A percentile compares a stretch with the other conserved stretches of the same genome.
These are phyloP conservation scores for Lodderomyces margitis DNA, from an alignment of 1,139 yeast genomes.

Conservation along the genomic window DNA sequence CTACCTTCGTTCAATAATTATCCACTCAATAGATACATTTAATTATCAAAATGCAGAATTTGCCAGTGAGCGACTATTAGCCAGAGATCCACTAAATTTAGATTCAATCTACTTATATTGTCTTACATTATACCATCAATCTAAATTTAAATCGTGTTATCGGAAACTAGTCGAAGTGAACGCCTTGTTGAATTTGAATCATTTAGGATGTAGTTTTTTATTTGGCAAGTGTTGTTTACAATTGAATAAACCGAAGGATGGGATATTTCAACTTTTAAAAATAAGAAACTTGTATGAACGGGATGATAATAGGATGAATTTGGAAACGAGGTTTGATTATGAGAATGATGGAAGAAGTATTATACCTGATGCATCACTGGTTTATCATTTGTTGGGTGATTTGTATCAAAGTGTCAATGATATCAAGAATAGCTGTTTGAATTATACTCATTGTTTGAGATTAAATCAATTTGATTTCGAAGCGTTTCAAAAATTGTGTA, in stretches of 20 bases:
- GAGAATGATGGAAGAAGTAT: conserved; percentile 29
- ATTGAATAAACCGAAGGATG: conserved; percentile 58
- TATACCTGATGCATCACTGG: conserved; percentile 63
- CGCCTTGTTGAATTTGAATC: conserved; percentile 42
- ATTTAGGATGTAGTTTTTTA: conserved; percentile 69
- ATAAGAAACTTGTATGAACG: conserved; percentile 48
- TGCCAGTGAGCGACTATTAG: conserved; percentile 72
- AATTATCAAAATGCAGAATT: conserved; percentile 73
- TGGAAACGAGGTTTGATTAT: conserved; percentile 4
- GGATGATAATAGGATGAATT: conserved; percentile 40
- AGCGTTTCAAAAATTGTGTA: conserved; percentile 75
- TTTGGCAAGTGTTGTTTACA: conserved; percentile 65
- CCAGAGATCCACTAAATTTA: conserved; percentile 43
- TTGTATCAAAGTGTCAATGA: conserved; percentile 61
- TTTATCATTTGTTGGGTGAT: conserved; percentile 69
- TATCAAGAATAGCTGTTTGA: conserved; percentile 59
- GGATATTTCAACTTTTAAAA: conserved; percentile 53
- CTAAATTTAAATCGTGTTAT: conserved; percentile 61
- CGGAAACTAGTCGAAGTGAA: conserved; percentile 36
- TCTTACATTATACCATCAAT: conserved; percentile 54
- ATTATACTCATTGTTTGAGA: conserved; percentile 66
- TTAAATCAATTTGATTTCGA: conserved; percentile 83
- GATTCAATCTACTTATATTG: conserved; percentile 67
- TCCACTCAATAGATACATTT: conserved; percentile 73
- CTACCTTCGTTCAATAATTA: conserved; percentile 53